Conservation (phyloP, 768 basidiomycete species). For the Stropharia rugosoannulata region DNA sequence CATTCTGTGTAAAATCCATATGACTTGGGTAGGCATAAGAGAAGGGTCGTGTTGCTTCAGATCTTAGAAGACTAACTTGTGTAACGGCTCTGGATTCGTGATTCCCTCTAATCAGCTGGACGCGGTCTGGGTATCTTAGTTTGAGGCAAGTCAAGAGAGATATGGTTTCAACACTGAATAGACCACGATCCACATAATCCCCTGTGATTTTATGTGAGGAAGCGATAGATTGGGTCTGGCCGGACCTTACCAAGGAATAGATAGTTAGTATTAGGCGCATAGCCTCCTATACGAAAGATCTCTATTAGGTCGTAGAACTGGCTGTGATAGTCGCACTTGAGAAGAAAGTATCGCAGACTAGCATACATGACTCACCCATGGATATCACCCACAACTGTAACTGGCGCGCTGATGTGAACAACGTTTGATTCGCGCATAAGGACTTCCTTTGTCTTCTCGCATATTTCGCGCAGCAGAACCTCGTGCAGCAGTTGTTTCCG, state of each 20-base stretch:
- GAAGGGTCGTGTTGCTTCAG: conserved; percentile 13
- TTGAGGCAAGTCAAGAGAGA: conserved; percentile 96
- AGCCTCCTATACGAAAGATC: conserved; percentile 98
- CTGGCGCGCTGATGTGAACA: conserved; percentile 93
- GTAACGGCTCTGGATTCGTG: conserved; percentile 98
- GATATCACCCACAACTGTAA: conserved; percentile 98
- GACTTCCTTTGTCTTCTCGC: conserved; percentile 99
- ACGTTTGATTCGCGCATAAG: conserved; percentile 99
- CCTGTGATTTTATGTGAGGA: conserved; percentile 48
- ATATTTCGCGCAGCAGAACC: conserved; percentile 94
- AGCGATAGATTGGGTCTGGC: neutral
- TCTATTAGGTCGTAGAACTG: conserved; percentile 99
- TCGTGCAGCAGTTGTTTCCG: conserved; percentile 94
- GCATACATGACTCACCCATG: conserved; percentile 76
- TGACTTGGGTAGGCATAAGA: conserved; percentile 56
- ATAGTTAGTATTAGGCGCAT: conserved; percentile 96
- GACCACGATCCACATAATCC: conserved; percentile 96
- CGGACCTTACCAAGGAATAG: conserved; percentile 85
- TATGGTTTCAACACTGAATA: conserved; percentile 98
- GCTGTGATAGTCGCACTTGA: conserved; percentile 52
- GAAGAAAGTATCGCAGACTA: conserved; percentile 20
- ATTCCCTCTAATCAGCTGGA: conserved; percentile 96
- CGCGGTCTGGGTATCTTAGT: conserved; percentile 92
- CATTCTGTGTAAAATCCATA: conserved; percentile 99
- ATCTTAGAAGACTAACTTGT: conserved; percentile 61